A percentile compares a stretch with the other conserved stretches of the same genome.
Evolutionary conservation across 129 eudicot genomes (phyloP).

Genomic region (Dittrichia graveolens): DNA sequence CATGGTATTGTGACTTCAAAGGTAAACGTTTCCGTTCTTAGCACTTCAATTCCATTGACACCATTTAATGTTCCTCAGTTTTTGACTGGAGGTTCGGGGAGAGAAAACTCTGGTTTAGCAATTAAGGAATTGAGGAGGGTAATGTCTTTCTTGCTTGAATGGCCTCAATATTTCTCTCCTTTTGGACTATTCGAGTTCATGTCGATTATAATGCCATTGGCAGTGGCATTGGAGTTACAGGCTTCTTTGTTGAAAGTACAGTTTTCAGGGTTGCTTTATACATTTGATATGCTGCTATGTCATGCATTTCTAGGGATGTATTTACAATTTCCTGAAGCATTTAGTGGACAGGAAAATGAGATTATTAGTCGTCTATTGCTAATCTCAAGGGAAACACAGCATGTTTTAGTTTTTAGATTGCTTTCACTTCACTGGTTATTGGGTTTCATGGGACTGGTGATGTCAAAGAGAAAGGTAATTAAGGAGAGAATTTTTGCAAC

Average conservation of each 20-base stretch:
- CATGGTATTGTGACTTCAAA: constrained; percentile 45
- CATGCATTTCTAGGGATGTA: constrained; percentile 72
- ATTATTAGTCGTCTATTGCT: constrained; percentile 57
- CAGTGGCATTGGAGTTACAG: constrained; percentile 76
- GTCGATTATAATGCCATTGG: constrained; percentile 66
- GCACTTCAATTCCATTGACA: constrained; percentile 57
- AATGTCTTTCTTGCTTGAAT: constrained; percentile 79
- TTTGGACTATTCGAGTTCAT: constrained; percentile 77
- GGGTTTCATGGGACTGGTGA: constrained; percentile 61
- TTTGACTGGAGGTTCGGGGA: constrained; percentile 38
- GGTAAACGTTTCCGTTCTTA: constrained; percentile 45
- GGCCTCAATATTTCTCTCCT: constrained; percentile 70
- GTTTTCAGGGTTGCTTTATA: constrained; percentile 71
- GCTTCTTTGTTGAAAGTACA: constrained; percentile 83
- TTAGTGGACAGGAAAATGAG: constrained; percentile 79
- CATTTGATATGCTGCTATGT: constrained; percentile 68
- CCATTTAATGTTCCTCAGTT: constrained; percentile 73
- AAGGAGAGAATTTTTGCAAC: constrained; percentile 49
- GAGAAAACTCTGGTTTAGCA: constrained; percentile 47
- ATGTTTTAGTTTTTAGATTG: constrained; percentile 68
- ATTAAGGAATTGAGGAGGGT: constrained; percentile 82
- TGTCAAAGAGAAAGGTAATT: constrained; percentile 45
- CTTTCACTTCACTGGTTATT: constrained; percentile 87
- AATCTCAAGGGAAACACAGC: constrained; percentile 67
- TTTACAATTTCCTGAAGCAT: constrained; percentile 60